Conservation (phyloP, 140 eudicot species). For the Flaveria floridana region DNA sequence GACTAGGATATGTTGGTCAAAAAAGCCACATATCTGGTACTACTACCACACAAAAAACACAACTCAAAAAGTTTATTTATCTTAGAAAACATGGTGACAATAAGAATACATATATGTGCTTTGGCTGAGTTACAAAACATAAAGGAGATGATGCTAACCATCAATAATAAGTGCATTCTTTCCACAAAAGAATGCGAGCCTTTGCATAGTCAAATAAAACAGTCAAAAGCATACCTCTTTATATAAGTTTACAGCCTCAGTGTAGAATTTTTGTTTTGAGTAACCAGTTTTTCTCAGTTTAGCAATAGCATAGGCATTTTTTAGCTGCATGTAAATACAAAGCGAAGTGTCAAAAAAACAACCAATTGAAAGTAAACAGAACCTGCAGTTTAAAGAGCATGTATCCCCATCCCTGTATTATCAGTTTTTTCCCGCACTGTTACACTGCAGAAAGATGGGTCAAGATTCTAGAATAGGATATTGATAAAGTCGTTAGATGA, state of each 20-base stretch:
- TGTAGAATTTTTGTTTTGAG: constrained; percentile 70
- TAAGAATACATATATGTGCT: neutral
- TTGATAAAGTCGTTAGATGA: neutral
- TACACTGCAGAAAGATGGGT: neutral
- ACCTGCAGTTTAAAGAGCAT: neutral
- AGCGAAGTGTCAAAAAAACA: constrained; percentile 27
- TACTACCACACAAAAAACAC: neutral
- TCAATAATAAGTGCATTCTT: neutral
- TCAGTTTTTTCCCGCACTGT: neutral
- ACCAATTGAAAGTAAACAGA: constrained; percentile 16
- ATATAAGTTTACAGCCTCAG: constrained; percentile 67
- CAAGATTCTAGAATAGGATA: neutral
- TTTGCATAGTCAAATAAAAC: constrained; percentile 11
- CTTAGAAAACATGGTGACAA: neutral
- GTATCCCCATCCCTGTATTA: neutral
- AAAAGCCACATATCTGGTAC: neutral
- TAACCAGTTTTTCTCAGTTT: constrained; percentile 82
- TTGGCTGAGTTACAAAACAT: neutral
- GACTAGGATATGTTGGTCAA: neutral
- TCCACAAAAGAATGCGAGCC: neutral
- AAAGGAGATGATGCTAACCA: constrained; percentile 11
- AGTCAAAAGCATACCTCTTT: constrained; percentile 57
- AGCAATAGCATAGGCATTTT: constrained; percentile 81
- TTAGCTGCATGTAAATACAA: constrained; percentile 57
- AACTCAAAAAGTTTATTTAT: neutral